These are phyloP conservation scores for Trichoderma virens DNA, from an alignment of 495 filamentous ascomycete species.

Conservation along the genomic window DNA sequence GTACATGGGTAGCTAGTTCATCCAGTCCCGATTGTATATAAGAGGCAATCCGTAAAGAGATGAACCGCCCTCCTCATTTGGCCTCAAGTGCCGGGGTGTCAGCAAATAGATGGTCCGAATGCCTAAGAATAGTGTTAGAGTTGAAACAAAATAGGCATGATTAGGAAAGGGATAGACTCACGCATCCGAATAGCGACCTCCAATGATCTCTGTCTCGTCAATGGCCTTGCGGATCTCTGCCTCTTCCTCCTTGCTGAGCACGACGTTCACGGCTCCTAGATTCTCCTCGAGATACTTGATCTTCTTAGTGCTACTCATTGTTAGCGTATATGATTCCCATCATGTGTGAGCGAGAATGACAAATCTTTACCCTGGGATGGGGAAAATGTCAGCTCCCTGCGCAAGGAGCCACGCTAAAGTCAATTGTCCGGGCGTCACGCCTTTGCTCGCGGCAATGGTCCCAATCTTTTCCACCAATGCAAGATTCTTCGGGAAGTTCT, in stretches of 20 bases:
- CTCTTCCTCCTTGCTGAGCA: slow-evolving; percentile 38
- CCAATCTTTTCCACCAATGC: slow-evolving; percentile 41
- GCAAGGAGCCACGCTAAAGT: slow-evolving; percentile 50
- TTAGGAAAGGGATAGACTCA: neutral
- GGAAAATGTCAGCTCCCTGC: slow-evolving; percentile 48
- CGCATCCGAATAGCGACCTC: neutral
- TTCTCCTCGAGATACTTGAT: slow-evolving; percentile 52
- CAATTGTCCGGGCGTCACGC: slow-evolving; percentile 40
- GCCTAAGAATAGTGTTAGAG: neutral
- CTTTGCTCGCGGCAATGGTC: slow-evolving; percentile 40
- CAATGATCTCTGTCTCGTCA: neutral
- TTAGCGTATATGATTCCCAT: neutral
- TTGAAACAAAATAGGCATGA: neutral
- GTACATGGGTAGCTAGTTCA: too few relatives aligned
- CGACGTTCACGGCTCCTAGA: slow-evolving; percentile 35
- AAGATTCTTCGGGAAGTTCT: slow-evolving; percentile 51
- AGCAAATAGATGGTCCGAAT: neutral
- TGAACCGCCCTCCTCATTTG: too few relatives aligned
- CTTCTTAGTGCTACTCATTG: slow-evolving; percentile 34
- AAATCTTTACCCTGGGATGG: slow-evolving; percentile 38
- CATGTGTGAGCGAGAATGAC: neutral
- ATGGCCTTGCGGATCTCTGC: slow-evolving; percentile 29
- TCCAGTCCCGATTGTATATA: too few relatives aligned
- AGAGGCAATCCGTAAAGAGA: too few relatives aligned
- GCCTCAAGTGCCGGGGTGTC: neutral